These are phyloP conservation scores for Geotrichum reessii DNA, from an alignment of 1,139 yeast species.

Conservation along the genomic window DNA sequence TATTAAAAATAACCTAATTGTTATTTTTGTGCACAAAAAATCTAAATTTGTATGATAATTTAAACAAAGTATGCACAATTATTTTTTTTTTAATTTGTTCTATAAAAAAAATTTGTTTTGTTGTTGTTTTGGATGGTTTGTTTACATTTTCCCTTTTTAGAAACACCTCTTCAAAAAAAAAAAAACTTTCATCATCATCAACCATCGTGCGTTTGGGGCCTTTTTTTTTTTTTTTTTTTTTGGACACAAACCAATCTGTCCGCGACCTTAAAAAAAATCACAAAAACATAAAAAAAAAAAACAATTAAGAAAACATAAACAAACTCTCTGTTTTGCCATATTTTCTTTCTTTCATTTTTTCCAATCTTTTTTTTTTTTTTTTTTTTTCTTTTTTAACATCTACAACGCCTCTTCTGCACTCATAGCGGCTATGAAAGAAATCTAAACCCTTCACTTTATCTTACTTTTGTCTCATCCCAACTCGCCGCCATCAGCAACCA, in stretches of 20 bases:
- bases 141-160: constrained; percentile 6
- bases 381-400: neutral
- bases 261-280: neutral
- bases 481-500: neutral
- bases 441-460: neutral
- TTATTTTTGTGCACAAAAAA: too few species aligned
- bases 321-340: neutral
- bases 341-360: too few species aligned
- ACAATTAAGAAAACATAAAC: neutral
- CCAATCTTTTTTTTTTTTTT: neutral
- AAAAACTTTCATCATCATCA: neutral
- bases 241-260: neutral
- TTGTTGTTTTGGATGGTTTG: neutral
- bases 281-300: neutral
- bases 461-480: neutral
- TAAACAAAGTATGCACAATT: too few species aligned
- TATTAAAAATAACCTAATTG: neutral
- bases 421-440: neutral
- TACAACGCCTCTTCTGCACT: neutral
- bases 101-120: neutral
- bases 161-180: neutral
- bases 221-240: too few species aligned
- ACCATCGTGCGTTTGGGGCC: neutral
- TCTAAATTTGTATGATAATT: too few species aligned
- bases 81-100: neutral